These are phyloP conservation scores for Fraxinus platypoda DNA, from an alignment of 305 asterid genomes.

Conservation along the genomic window DNA sequence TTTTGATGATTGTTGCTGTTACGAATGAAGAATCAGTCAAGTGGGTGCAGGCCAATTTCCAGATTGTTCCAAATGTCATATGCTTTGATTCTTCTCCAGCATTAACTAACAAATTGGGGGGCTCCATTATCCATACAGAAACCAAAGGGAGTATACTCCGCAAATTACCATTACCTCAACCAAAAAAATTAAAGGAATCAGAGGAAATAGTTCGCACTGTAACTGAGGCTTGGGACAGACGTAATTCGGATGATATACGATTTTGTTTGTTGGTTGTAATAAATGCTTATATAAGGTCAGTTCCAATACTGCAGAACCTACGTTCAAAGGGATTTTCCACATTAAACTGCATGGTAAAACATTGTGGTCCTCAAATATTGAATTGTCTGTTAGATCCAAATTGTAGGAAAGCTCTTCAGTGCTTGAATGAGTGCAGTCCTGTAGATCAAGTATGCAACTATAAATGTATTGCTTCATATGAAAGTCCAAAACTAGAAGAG, in stretches of 20 bases:
- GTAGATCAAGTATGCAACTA: constrained; percentile 93
- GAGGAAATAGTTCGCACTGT: constrained; percentile 52
- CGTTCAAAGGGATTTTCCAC: constrained; percentile 86
- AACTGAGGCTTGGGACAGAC: constrained; percentile 76
- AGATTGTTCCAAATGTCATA: constrained; percentile 45
- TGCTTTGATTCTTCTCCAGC: constrained; percentile 76
- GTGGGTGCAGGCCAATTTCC: constrained; percentile 53
- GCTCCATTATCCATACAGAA: constrained; percentile 40
- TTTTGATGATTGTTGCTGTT: constrained; percentile 60
- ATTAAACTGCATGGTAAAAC: constrained; percentile 68
- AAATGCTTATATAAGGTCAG: constrained; percentile 77
- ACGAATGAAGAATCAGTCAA: constrained; percentile 53
- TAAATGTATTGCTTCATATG: constrained; percentile 77
- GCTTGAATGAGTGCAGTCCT: constrained; percentile 88
- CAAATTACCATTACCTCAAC: constrained; percentile 45
- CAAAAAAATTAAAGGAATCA: constrained; percentile 46
- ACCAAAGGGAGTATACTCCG: constrained; percentile 41
- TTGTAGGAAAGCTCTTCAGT: constrained; percentile 83
- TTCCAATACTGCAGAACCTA: constrained; percentile 62
- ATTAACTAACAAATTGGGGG: constrained; percentile 64
- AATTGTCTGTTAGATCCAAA: constrained; percentile 78
- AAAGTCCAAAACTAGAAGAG: constrained; percentile 70
- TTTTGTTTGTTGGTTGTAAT: constrained; percentile 76
- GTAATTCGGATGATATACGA: constrained; percentile 76
- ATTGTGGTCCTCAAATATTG: constrained; percentile 76